Base-by-base conservation (phyloP, 345 rosid species). In the Cardamine occulta region DNA sequence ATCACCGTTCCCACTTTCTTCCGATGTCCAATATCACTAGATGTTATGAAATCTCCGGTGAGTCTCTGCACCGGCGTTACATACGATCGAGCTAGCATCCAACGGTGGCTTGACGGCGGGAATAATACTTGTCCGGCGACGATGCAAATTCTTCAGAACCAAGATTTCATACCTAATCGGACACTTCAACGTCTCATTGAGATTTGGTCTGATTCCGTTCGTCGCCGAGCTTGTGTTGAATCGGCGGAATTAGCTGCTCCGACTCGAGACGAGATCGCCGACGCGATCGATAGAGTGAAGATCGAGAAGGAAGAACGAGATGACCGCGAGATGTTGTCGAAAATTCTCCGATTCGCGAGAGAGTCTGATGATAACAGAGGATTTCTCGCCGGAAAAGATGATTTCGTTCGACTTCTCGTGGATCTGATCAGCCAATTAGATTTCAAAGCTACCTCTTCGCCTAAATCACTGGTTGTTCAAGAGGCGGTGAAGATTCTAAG, bases 1-100 rank as follows among this genome's bases (percentile, higher is more conserved):
- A 82, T 90, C 76, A 79, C 91, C 52, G 80, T 90, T 12, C 99
- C 99, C 12, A 88, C 80, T 75, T 81, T 87, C 66, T 95, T 95
- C 85, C 82, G 88, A 44, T 95, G 99, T 62, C 99, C 99, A 24
- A 91, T 95, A 8, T 87, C 97, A 0, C 85, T 95, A 1, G 97
- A 95, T 74, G 92, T 95, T 14, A 95, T 95, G 99, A 86, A 80
- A 70, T 92, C 99, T 2, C 99, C 99, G 8, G 97, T 95, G 45
- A 95, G 96, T 80, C 88, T 95, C 15, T 90, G 86, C 81, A 95
- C 99, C 29, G 97, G 99, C n/a, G 91, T 95, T 17, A 95, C 99
- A 11, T 92, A 95, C 82, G 99, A 95, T 81, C 92, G 97, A 19
- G 80, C 87, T 65, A 86, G 91, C 81, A 95, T 92, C 83, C 92